These are phyloP conservation scores for Botrytis porri DNA, from an alignment of 2,329 filamentous ascomycete genomes.

Conservation along the genomic window DNA sequence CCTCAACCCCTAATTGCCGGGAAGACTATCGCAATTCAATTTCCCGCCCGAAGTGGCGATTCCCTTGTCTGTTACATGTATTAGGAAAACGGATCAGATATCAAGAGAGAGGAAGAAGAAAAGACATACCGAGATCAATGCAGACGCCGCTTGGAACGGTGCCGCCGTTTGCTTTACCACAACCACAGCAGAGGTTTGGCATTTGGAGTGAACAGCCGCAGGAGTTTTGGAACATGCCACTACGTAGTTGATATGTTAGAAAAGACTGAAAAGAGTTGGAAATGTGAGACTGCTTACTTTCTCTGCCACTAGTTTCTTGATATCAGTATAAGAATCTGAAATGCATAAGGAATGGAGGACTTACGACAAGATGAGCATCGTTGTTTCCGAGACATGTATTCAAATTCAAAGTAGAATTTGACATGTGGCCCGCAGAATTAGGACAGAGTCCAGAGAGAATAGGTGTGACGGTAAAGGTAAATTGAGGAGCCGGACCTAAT, in stretches of 20 bases:
- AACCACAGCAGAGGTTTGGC: conserved; percentile 12
- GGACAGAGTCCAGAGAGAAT: conserved; percentile 13
- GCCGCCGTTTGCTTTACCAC: not conserved
- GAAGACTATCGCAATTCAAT: conserved; percentile 12
- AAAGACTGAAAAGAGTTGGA: not conserved
- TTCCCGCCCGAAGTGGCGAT: not conserved
- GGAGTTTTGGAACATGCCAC: conserved; percentile 17
- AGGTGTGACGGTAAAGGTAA: conserved; percentile 1
- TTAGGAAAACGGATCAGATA: not conserved
- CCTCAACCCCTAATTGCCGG: not conserved
- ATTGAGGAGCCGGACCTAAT: conserved; percentile 1
- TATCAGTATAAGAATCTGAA: not conserved
- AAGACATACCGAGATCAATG: conserved; percentile 10
- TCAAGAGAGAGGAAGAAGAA: not conserved
- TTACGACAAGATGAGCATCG: conserved; percentile 4
- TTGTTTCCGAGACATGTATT: conserved; percentile 14
- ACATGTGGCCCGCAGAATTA: not conserved
- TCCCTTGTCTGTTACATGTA: not conserved
- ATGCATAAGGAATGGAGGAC: not conserved
- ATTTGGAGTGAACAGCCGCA: conserved; percentile 8
- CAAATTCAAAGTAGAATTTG: conserved; percentile 15
- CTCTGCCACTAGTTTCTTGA: not conserved
- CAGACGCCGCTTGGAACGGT: not conserved
- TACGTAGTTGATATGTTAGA: not conserved
- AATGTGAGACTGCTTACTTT: not conserved